Conservation (phyloP, 2,329 filamentous ascomycete genomes). For the Zalaria obscura region DNA sequence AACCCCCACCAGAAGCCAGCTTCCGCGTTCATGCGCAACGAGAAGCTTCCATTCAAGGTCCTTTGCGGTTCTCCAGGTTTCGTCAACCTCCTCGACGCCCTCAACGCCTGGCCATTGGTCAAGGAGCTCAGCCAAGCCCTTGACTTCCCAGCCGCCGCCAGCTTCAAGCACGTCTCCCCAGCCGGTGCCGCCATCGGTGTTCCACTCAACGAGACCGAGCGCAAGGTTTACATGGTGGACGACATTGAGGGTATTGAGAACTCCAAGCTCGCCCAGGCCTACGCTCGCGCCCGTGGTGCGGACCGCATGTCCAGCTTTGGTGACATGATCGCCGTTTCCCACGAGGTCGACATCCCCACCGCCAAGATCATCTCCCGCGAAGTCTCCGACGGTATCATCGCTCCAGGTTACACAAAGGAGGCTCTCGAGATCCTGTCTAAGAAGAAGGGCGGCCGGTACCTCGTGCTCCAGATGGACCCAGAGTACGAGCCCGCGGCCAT, state of each 20-base stretch:
- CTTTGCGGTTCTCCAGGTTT: constrained; percentile 83
- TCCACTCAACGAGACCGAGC: constrained; percentile 72
- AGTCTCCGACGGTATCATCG: constrained; percentile 93
- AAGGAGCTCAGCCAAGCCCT: constrained; percentile 89
- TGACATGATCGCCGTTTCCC: constrained; percentile 86
- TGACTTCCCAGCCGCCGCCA: constrained; percentile 78
- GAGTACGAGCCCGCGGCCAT: constrained; percentile 60
- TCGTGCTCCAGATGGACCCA: constrained; percentile 88
- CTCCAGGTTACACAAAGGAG: constrained; percentile 70
- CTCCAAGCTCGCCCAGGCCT: constrained; percentile 81
- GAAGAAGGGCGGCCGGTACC: constrained; percentile 97
- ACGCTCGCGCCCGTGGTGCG: constrained; percentile 85
- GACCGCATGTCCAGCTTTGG: constrained; percentile 99
- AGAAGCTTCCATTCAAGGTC: constrained; percentile 83
- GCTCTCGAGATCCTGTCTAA: constrained; percentile 86
- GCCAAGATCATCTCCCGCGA: constrained; percentile 97
- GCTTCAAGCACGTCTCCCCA: constrained; percentile 98
- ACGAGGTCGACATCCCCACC: constrained; percentile 79
- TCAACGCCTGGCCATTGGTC: constrained; percentile 94
- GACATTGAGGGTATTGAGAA: constrained; percentile 81
- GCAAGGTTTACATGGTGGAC: constrained; percentile 96
- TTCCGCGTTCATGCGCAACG: constrained; percentile 61
- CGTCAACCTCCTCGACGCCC: constrained; percentile 89
- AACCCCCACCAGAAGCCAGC: constrained; percentile 99
- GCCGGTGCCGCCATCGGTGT: constrained; percentile 90